These are phyloP conservation scores for Dissophora ornata DNA, from an alignment of 192 early-diverging fungal genomes.

Conservation along the genomic window DNA sequence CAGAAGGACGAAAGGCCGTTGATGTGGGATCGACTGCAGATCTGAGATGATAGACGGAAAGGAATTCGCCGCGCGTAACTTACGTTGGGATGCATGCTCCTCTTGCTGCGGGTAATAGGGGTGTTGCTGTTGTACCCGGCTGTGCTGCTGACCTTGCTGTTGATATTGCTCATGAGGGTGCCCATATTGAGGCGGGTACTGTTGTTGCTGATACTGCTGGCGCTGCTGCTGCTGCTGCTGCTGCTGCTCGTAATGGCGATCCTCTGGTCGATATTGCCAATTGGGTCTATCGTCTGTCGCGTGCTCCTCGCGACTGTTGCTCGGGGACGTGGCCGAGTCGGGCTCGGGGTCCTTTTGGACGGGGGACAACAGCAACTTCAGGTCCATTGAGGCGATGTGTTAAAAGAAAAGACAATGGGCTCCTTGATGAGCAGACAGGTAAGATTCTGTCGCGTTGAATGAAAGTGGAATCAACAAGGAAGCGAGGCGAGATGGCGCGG, in stretches of 20 bases:
- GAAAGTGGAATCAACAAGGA: neutral
- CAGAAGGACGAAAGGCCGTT: neutral
- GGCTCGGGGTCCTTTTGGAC: conserved; percentile 48
- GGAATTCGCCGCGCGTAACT: conserved; percentile 10
- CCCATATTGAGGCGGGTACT: neutral
- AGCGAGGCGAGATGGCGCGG: neutral
- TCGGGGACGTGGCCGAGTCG: conserved; percentile 9
- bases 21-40: neutral
- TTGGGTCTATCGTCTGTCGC: conserved; percentile 18
- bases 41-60: neutral
- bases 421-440: neutral
- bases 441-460: conserved; percentile 1
- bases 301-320: conserved; percentile 16
- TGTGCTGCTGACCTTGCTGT: neutral
- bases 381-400: conserved; percentile 36
- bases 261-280: conserved; percentile 22
- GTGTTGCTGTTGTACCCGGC: neutral
- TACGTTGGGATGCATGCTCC: conserved; percentile 15
- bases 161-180: neutral
- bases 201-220: neutral
- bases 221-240: conserved; percentile 8
- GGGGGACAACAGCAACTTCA: conserved; percentile 47
- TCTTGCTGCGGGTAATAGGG: conserved; percentile 14
- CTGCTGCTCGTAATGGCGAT: conserved; percentile 12
- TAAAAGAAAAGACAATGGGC: neutral